A percentile compares a stretch with the other conserved stretches of the same genome.
These are phyloP conservation scores for Colletotrichum cereale DNA, from an alignment of 2,329 filamentous ascomycete species.

Conservation along the genomic window DNA sequence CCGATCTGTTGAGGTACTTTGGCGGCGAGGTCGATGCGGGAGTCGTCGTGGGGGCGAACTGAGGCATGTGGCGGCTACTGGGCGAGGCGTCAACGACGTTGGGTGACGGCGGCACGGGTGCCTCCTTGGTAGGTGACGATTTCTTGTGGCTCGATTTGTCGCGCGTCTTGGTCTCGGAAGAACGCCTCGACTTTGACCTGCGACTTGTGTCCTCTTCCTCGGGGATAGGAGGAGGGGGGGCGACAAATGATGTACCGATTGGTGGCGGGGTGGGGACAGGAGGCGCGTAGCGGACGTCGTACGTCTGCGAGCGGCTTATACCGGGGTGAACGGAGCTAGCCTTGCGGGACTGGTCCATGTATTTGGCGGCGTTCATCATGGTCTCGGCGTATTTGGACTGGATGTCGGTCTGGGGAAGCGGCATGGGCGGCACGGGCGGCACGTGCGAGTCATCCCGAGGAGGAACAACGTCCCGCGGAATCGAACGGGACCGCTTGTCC, in stretches of 20 bases:
- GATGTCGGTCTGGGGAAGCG: constrained; percentile 13
- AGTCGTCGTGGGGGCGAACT: constrained; percentile 46
- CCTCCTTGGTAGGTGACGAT: constrained; percentile 30
- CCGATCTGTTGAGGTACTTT: constrained; percentile 47
- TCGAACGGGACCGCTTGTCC: constrained; percentile 36
- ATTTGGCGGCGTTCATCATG: constrained; percentile 37
- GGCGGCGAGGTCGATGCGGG: constrained; percentile 50
- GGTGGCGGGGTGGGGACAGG: constrained; percentile 36
- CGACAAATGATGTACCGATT: constrained; percentile 14
- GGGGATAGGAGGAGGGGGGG: constrained; percentile 28
- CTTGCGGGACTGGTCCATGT: constrained; percentile 38
- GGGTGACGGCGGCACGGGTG: constrained; percentile 30
- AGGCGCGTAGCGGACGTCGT: constrained; percentile 25
- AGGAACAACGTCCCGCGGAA: constrained; percentile 14
- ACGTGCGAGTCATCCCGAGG: constrained; percentile 11
- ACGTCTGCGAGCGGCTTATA: constrained; percentile 31
- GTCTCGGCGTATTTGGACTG: constrained; percentile 18
- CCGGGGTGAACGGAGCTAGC: constrained; percentile 8
- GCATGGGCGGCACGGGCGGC: constrained; percentile 22
- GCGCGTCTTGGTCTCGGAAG: constrained; percentile 39
- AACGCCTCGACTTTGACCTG: constrained; percentile 41
- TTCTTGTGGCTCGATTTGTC: constrained; percentile 42
- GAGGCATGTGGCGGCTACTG: constrained; percentile 46
- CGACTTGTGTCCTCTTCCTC: constrained; percentile 36
- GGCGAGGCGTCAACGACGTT: constrained; percentile 48